These are phyloP conservation scores for Helicostylum pulchrum DNA, from an alignment of 192 early-diverging fungal genomes.

Conservation along the genomic window DNA sequence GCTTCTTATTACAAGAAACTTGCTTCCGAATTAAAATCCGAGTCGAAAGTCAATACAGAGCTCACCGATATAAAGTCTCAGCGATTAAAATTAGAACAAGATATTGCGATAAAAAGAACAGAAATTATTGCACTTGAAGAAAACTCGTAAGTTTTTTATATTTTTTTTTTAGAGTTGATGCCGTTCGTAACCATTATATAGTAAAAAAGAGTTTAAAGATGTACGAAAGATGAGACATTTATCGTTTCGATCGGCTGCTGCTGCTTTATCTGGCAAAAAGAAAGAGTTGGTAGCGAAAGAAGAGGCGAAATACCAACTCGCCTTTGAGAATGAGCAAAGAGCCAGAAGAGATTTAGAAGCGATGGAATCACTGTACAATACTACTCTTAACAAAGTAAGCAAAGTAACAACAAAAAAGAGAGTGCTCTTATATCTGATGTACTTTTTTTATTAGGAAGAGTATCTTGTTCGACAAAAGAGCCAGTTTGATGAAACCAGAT, in stretches of 20 bases:
- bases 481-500: not conserved
- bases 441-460: not conserved
- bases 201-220: constrained; percentile 30
- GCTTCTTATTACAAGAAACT: constrained; percentile 12
- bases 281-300: constrained; percentile 28
- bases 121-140: constrained; percentile 7
- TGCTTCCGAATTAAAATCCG: not conserved
- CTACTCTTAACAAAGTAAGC: not conserved
- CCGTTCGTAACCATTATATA: not conserved
- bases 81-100: not conserved
- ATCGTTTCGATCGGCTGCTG: constrained; percentile 25
- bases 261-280: constrained; percentile 24
- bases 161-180: not conserved
- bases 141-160: constrained; percentile 1
- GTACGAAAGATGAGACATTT: constrained; percentile 27
- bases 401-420: not conserved
- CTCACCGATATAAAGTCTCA: not conserved
- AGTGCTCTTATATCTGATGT: not conserved
- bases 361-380: not conserved
- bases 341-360: constrained; percentile 20
- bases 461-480: constrained; percentile 3
- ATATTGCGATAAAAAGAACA: constrained; percentile 3
- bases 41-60: not conserved
- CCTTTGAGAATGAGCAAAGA: constrained; percentile 30
- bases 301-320: constrained; percentile 27